Conservation (phyloP, 805 yeast species). For the Candida ascalaphidarum region DNA sequence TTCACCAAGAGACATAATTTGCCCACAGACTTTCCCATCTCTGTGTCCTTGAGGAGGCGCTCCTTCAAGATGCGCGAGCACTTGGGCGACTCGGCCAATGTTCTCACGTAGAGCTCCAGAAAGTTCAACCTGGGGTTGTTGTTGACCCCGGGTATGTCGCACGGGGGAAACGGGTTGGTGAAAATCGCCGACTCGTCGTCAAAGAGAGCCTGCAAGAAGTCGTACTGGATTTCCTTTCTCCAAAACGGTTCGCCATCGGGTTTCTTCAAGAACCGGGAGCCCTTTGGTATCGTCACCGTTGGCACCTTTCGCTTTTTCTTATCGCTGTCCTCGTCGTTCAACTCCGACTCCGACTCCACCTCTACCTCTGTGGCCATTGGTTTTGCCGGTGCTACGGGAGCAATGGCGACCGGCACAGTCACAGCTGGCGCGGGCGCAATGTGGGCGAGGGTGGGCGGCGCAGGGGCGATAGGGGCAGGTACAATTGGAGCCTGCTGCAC, state of each 20-base stretch:
- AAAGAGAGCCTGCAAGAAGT: constrained; percentile 59
- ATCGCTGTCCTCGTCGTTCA: constrained; percentile 5
- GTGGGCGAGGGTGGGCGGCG: background rate
- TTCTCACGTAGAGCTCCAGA: constrained; percentile 73
- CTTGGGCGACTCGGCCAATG: constrained; percentile 75
- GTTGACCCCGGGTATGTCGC: constrained; percentile 26
- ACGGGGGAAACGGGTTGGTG: constrained; percentile 47
- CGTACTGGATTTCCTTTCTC: constrained; percentile 82
- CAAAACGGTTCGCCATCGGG: constrained; percentile 89
- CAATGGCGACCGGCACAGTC: background rate
- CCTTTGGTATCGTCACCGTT: constrained; percentile 13
- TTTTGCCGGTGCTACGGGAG: no score
- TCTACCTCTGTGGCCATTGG: background rate
- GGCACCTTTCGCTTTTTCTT: constrained; percentile 8
- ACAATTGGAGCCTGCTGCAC: no score
- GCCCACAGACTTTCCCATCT: constrained; percentile 61
- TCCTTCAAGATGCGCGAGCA: constrained; percentile 80
- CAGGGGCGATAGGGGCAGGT: no score
- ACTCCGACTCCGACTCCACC: constrained; percentile 1
- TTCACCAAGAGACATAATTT: constrained; percentile 83
- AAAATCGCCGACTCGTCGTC: constrained; percentile 58
- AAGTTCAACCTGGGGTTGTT: constrained; percentile 53
- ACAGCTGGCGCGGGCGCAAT: background rate
- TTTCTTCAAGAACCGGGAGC: constrained; percentile 66
- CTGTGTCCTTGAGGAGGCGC: constrained; percentile 54